Conservation (phyloP, 202 grass and related monocot species). For the Musa balbisiana region DNA sequence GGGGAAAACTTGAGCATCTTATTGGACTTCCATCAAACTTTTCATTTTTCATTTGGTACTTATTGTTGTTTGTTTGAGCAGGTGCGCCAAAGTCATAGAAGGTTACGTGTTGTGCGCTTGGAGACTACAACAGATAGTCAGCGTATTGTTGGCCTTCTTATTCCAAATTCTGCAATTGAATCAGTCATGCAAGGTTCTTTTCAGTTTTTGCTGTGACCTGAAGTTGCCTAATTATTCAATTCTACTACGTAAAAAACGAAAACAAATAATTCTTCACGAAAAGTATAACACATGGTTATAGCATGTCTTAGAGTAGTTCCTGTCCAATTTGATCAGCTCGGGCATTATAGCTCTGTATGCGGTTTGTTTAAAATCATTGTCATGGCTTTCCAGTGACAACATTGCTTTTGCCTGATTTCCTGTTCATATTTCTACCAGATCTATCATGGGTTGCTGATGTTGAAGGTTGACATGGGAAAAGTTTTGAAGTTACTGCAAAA, state of each 20-base stretch:
- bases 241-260: no score
- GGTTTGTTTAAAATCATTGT: no score
- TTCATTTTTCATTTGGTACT: slow-evolving; percentile 13
- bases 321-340: background rate
- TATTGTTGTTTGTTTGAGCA: slow-evolving; percentile 29
- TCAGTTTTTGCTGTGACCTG: background rate
- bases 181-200: slow-evolving; percentile 75
- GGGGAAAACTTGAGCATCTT: no score
- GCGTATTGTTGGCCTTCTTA: slow-evolving; percentile 65
- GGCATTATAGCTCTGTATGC: no score
- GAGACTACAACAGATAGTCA: slow-evolving; percentile 62
- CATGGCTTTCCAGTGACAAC: background rate
- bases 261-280: background rate
- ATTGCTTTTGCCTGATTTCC: background rate
- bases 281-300: background rate
- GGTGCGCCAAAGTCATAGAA: slow-evolving; percentile 65
- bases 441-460: slow-evolving; percentile 49
- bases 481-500: background rate
- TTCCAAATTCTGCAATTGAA: slow-evolving; percentile 91
- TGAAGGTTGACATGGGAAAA: slow-evolving; percentile 43
- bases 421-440: slow-evolving; percentile 28
- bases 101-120: slow-evolving; percentile 77
- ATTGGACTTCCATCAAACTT: background rate
- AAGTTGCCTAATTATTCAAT: no score
- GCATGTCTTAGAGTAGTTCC: background rate